Base-by-base conservation (phyloP, 139 green algal genomes). In the Chlorella sp. region DNA sequence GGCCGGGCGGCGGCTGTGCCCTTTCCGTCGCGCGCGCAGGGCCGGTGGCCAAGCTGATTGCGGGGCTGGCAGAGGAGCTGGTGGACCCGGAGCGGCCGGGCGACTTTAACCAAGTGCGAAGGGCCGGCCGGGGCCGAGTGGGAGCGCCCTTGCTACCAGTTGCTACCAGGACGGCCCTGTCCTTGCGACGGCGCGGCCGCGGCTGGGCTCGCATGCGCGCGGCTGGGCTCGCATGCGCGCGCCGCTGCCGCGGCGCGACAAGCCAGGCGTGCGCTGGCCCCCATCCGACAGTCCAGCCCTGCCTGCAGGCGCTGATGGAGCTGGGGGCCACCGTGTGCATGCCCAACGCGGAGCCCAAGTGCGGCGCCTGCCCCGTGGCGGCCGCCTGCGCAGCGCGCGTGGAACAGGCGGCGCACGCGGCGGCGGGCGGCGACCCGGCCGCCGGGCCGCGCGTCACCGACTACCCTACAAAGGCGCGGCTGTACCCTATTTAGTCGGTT, bases 241-340 rank as follows among this genome's bases (percentile, higher is more conserved):
- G n/a, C n/a, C n/a, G n/a, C n/a, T n/a, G n/a, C n/a, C n/a, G n/a
- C n/a, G n/a, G n/a, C n/a, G n/a, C n/a, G n/a, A n/a, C n/a, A n/a
- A n/a, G n/a, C n/a, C n/a, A n/a, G n/a, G n/a, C n/a, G n/a, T n/a
- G n/a, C n/a, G n/a, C n/a, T n/a, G n/a, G n/a, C n/a, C n/a, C n/a
- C n/a, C n/a, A n/a, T n/a, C n/a, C n/a, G n/a, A n/a, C n/a, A n/a
- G n/a, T n/a, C n/a, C n/a, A n/a, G n/a, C n/a, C n/a, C n/a, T n/a
- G 33, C 8, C 36, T 58, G 59, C 83, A 95, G 91, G 94, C 94
- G 27, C 76, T 99, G 69, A 99, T 99, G 95, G 95, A 99, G 90
- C 88, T 98, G 29, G 95, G 95, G 0, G 94, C 95, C 19, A 93
- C 86, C 0, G 80, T 97, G 8, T 99, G 95, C 84, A 84, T 87